phyloP scores from a whole-genome alignment of 805 yeast genomes.

The Ogataea degrootiae region DNA sequence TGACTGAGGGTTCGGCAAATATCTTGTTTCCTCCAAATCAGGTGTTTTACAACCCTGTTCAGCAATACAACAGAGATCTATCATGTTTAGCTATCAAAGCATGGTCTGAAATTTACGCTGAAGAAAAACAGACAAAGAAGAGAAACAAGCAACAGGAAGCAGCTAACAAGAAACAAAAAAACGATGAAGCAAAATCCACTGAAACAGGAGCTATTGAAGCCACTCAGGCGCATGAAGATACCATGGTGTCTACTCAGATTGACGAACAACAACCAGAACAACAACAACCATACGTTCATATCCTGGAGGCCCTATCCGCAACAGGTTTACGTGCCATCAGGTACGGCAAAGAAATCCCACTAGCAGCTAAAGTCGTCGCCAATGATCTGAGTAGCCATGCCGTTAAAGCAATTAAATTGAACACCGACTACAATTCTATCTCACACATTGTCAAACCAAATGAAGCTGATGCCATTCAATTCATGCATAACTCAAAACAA shows the following conservation, averaged over 20 bases:
- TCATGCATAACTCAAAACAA: constrained; percentile 54
- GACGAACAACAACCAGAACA: constrained; percentile 18
- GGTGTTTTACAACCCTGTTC: constrained; percentile 94
- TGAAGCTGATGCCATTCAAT: constrained; percentile 86
- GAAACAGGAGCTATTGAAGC: constrained; percentile 4
- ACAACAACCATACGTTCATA: constrained; percentile 48
- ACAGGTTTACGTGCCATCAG: constrained; percentile 93
- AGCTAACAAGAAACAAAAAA: constrained; percentile 14
- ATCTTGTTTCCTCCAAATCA: constrained; percentile 78
- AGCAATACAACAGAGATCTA: constrained; percentile 92
- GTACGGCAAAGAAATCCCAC: constrained; percentile 87
- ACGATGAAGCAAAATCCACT: constrained; percentile 8
- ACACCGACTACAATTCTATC: constrained; percentile 63
- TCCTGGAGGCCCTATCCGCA: constrained; percentile 90
- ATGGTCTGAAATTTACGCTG: constrained; percentile 64
- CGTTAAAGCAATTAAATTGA: constrained; percentile 70
- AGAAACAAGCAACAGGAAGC: constrained; percentile 21
- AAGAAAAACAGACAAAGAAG: constrained; percentile 28
- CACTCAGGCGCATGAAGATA: not conserved
- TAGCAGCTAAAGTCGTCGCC: constrained; percentile 70
- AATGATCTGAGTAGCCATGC: constrained; percentile 87
- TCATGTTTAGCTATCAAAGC: constrained; percentile 83
- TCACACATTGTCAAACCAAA: constrained; percentile 55
- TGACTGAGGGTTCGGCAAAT: constrained; percentile 78
- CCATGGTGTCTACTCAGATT: not conserved